Base-by-base conservation (phyloP, 73 alveolate species). In the Paraurostyla sp. region DNA sequence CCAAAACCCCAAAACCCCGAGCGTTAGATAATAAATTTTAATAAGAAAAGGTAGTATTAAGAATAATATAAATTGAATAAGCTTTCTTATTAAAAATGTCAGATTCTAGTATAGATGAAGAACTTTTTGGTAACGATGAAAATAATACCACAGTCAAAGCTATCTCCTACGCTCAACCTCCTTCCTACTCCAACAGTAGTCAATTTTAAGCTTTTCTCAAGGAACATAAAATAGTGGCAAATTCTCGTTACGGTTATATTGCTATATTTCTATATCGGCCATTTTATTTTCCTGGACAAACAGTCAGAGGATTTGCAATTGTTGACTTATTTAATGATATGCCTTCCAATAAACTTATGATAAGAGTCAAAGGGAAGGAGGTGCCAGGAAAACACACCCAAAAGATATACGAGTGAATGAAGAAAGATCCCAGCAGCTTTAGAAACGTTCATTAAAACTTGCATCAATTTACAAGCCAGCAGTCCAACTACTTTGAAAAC, bases 251-350 rank as follows among this genome's bases (percentile, higher is more conserved):
- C 32, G 88, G 88, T 0, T 76, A 76, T 41, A 36, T 76, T 0
- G 18, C 9, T 15, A 41, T 51, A 3, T 51, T 49, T 46, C 48
- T 76, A 18, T 76, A 76, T 35, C 4, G 59, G 33, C 63, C 36
- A 0, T 76, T 35, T 32, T 76, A 76, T 25, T 76, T 76, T 42
- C 88, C 88, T 7, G 88, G 88, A 20, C 62, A 76, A 52, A 76
- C 88, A 20, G 88, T 76, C 45, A 76, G 88, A 51, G 88, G 88
- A 22, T 49, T 46, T 32, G 76, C 76, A 52, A 7, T 76, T n/a
- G 40, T 76, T 7, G 88, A 76, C 59, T 30, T 51, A n/a, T 76
- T 76, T 59, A 76, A 76, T 25, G 62, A 54, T 20, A 49, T 36
- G 15, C 7, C 29, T 0, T 32, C 54, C 49, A 76, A 76, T 25